Conservation (phyloP, 345 rosid genomes). For the Conringia planisiliqua region DNA sequence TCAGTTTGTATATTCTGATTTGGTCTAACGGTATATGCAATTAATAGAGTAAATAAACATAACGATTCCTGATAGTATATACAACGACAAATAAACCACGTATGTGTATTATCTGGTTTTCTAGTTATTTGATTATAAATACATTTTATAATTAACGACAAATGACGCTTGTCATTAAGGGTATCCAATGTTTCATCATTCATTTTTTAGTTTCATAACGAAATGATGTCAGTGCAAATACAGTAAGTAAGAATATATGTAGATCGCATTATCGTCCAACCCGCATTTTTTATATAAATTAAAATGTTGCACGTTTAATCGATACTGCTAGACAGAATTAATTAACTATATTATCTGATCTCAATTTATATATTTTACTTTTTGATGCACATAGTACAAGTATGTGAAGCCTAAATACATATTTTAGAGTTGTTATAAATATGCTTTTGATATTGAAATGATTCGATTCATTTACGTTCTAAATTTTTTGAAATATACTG, state of each 20-base stretch:
- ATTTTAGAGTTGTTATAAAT: not conserved
- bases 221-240: conserved; percentile 28
- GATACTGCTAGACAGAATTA: not conserved
- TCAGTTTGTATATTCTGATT: conserved; percentile 6
- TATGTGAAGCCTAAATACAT: conserved; percentile 12
- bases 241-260: conserved; percentile 31
- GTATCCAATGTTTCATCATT: conserved; percentile 33
- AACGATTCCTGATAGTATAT: conserved; percentile 15
- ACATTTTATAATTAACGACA: conserved; percentile 5
- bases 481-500: not conserved
- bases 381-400: conserved; percentile 14
- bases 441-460: not conserved
- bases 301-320: conserved; percentile 28
- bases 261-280: conserved; percentile 37
- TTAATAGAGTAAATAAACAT: conserved; percentile 8
- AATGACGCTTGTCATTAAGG: conserved; percentile 8
- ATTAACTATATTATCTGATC: conserved; percentile 13
- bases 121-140: conserved; percentile 11
- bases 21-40: conserved; percentile 21
- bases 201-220: conserved; percentile 7
- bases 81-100: conserved; percentile 25
- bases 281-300: conserved; percentile 14
- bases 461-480: not conserved
- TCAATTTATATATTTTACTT: not conserved
- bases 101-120: conserved; percentile 17